phyloP scores from a whole-genome alignment of 2,329 filamentous ascomycete genomes.

The Waltergamsia citrina region DNA sequence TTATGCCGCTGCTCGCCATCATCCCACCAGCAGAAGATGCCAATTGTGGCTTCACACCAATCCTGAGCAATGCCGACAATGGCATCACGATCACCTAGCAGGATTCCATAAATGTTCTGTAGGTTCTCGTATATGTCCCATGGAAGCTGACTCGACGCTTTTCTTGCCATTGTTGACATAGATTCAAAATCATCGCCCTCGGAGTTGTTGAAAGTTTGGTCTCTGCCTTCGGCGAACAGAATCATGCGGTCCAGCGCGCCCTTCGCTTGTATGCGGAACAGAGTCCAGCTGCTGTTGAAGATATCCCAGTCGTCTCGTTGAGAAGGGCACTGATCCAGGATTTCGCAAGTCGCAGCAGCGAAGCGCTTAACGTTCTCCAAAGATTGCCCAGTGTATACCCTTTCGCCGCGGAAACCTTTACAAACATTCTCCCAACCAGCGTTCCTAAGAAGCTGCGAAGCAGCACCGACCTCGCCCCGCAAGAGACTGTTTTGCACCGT shows the following conservation, averaged over 20 bases:
- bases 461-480: constrained; percentile 62
- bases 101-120: constrained; percentile 68
- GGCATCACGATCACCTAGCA: constrained; percentile 66
- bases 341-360: constrained; percentile 55
- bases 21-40: constrained; percentile 86
- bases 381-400: constrained; percentile 64
- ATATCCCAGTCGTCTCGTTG: constrained; percentile 71
- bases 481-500: constrained; percentile 65
- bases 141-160: constrained; percentile 77
- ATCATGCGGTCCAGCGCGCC: constrained; percentile 62
- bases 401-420: constrained; percentile 53
- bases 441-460: constrained; percentile 57
- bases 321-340: constrained; percentile 67
- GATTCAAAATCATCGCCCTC: constrained; percentile 29
- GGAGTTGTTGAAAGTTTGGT: constrained; percentile 28
- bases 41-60: constrained; percentile 84
- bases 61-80: constrained; percentile 74
- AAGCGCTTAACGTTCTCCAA: constrained; percentile 71
- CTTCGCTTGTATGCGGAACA: constrained; percentile 70
- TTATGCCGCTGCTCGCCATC: constrained; percentile 43
- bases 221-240: constrained; percentile 68
- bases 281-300: constrained; percentile 68
- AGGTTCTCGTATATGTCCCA: constrained; percentile 87
- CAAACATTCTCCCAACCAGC: constrained; percentile 73
- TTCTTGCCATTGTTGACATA: constrained; percentile 58